A percentile compares a stretch with the other conserved stretches of the same genome.
Evolutionary conservation across 2,329 filamentous ascomycete genomes (phyloP).

Genomic region (Falciphora oryzae): DNA sequence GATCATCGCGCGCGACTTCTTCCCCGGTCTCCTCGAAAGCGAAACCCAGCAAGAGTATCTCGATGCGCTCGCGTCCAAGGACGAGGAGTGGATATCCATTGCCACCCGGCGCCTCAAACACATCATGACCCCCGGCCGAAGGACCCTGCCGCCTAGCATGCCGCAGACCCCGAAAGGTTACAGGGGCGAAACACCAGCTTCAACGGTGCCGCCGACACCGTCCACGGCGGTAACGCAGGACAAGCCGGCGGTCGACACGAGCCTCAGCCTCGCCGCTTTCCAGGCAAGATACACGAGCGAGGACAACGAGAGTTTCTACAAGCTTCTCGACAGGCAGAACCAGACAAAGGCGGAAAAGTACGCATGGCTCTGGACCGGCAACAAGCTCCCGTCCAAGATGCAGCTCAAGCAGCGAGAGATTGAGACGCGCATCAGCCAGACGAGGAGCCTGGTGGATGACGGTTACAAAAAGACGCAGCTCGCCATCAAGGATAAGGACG

Average conservation of each 20-base stretch:
- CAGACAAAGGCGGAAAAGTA: constrained; percentile 77
- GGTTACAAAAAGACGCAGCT: constrained; percentile 50
- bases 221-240: constrained; percentile 22
- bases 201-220: constrained; percentile 34
- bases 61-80: constrained; percentile 80
- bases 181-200: constrained; percentile 68
- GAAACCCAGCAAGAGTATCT: constrained; percentile 89
- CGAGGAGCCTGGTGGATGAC: constrained; percentile 45
- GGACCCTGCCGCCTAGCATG: constrained; percentile 23
- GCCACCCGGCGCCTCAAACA: constrained; percentile 67
- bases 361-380: constrained; percentile 81
- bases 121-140: constrained; percentile 73
- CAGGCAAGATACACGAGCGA: constrained; percentile 94
- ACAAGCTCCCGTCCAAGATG: constrained; percentile 79
- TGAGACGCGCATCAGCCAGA: constrained; percentile 44
- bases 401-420: constrained; percentile 63
- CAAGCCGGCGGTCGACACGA: constrained; percentile 57
- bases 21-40: constrained; percentile 81
- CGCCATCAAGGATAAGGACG: constrained; percentile 60
- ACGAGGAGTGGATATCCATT: constrained; percentile 79
- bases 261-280: constrained; percentile 77
- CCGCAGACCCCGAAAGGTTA: constrained; percentile 58
- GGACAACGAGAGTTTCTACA: constrained; percentile 96
- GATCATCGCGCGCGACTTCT: constrained; percentile 96
- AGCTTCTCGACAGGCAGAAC: constrained; percentile 85